These are phyloP conservation scores for Phaeotremella skinneri DNA, from an alignment of 768 basidiomycete genomes.

Conservation along the genomic window DNA sequence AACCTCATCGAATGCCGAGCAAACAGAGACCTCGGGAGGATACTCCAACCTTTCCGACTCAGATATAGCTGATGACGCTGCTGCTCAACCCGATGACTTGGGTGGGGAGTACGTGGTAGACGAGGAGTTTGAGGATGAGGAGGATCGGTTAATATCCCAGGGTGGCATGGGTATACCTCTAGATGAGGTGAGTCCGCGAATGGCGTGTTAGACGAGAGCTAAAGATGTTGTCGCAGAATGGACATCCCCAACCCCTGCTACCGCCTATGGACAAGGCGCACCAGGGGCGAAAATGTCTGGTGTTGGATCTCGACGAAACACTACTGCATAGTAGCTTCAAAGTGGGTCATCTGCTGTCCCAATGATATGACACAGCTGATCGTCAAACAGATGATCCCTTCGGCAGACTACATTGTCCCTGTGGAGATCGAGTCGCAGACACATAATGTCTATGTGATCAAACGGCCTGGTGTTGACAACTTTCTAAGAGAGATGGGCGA, in stretches of 20 bases:
- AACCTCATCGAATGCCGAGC: conserved; percentile 21
- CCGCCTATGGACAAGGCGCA: conserved; percentile 78
- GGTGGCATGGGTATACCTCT: conserved; percentile 94
- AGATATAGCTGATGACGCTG: conserved; percentile 64
- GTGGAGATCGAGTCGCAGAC: conserved; percentile 98
- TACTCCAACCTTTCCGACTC: conserved; percentile 35
- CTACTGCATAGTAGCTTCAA: conserved; percentile 97
- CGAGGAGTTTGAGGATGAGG: conserved; percentile 70
- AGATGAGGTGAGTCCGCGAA: conserved; percentile 76
- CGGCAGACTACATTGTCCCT: conserved; percentile 97
- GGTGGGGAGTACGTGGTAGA: conserved; percentile 49
- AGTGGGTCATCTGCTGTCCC: conserved; percentile 56
- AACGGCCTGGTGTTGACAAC: conserved; percentile 94
- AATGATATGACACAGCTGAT: conserved; percentile 1
- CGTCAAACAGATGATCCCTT: conserved; percentile 70
- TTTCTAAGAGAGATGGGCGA: conserved; percentile 98
- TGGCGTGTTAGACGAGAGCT: not conserved
- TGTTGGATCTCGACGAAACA: conserved; percentile 95
- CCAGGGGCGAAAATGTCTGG: conserved; percentile 86
- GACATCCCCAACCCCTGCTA: conserved; percentile 77
- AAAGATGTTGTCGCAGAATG: conserved; percentile 61
- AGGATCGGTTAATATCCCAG: conserved; percentile 79
- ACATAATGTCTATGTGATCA: conserved; percentile 99
- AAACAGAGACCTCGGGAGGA: conserved; percentile 35
- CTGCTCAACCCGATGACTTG: conserved; percentile 64